A percentile compares a stretch with the other conserved stretches of the same genome.
These are phyloP conservation scores for Aureobasidium zeae DNA, from an alignment of 2,329 filamentous ascomycete genomes.

Conservation along the genomic window DNA sequence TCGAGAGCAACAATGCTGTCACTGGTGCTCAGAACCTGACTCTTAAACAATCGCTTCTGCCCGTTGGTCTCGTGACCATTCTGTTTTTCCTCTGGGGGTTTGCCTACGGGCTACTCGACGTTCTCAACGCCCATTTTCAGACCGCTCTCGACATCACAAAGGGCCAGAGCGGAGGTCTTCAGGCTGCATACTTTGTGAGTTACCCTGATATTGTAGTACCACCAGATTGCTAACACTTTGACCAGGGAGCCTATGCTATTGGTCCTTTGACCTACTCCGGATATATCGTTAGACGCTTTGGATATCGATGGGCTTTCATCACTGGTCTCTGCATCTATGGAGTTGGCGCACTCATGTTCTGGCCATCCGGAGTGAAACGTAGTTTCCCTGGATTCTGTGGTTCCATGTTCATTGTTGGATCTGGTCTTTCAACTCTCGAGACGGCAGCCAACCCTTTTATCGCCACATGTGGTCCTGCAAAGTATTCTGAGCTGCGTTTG, in stretches of 20 bases:
- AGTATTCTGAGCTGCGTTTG: conserved; percentile 49
- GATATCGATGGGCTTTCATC: conserved; percentile 40
- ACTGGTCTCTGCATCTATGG: conserved; percentile 47
- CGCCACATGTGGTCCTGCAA: conserved; percentile 49
- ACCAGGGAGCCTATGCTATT: too few relatives aligned
- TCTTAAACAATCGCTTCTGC: conserved; percentile 56
- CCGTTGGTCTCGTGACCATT: conserved; percentile 55
- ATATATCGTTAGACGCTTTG: conserved; percentile 41
- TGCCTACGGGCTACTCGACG: conserved; percentile 49
- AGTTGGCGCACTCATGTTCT: conserved; percentile 49
- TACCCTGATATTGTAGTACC: too few relatives aligned
- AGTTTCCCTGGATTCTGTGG: conserved; percentile 53
- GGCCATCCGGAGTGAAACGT: conserved; percentile 47
- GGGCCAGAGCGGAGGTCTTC: conserved; percentile 37
- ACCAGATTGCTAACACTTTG: too few relatives aligned
- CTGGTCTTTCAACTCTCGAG: conserved; percentile 46
- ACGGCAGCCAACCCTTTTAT: conserved; percentile 50
- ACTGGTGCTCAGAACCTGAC: conserved; percentile 37
- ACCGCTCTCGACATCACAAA: conserved; percentile 35
- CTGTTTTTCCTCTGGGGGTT: conserved; percentile 58
- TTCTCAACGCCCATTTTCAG: conserved; percentile 43
- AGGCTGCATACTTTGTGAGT: conserved; percentile 43
- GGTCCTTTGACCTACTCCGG: conserved; percentile 40
- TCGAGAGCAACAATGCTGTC: conserved; percentile 11
- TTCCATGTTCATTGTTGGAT: conserved; percentile 47